phyloP scores from a whole-genome alignment of 768 basidiomycete species.

The Russula dissimulans region DNA sequence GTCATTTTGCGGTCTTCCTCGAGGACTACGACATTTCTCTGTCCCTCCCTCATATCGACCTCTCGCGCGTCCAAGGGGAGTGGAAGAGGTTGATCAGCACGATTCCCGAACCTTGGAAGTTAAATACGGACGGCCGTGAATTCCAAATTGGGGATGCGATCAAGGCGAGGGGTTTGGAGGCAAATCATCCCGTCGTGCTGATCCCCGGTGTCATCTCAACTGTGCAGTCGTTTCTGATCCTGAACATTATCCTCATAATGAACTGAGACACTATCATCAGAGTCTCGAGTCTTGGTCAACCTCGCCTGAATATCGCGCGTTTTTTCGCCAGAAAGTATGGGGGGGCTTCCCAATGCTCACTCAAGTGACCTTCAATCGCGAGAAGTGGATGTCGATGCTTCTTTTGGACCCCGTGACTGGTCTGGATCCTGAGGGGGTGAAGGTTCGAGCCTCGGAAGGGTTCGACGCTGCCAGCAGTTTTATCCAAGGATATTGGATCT shows the following conservation, averaged over 20 bases:
- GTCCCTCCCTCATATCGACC: conserved; percentile 56
- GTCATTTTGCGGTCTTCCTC: conserved; percentile 55
- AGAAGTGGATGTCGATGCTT: conserved; percentile 85
- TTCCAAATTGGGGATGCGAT: conserved; percentile 68
- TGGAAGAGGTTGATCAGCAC: conserved; percentile 58
- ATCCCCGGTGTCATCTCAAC: conserved; percentile 88
- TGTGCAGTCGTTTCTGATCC: conserved; percentile 31
- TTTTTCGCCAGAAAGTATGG: conserved; percentile 88
- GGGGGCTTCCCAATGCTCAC: conserved; percentile 77
- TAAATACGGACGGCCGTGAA: conserved; percentile 71
- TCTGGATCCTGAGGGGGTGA: conserved; percentile 76
- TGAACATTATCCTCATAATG: neutral
- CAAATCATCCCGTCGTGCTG: conserved; percentile 73
- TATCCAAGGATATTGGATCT: conserved; percentile 91
- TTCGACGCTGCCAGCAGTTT: conserved; percentile 83
- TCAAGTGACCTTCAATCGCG: conserved; percentile 73
- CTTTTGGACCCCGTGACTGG: conserved; percentile 89
- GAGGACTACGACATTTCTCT: conserved; percentile 63
- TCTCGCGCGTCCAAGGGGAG: conserved; percentile 60
- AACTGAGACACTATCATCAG: conserved; percentile 26
- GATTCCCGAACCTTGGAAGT: conserved; percentile 76
- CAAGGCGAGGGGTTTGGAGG: conserved; percentile 52
- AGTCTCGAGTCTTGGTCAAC: conserved; percentile 94
- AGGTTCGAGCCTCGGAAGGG: conserved; percentile 87
- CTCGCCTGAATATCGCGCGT: conserved; percentile 68